Base-by-base conservation (phyloP, 306 rosid genomes). In the Prunus persica region DNA sequence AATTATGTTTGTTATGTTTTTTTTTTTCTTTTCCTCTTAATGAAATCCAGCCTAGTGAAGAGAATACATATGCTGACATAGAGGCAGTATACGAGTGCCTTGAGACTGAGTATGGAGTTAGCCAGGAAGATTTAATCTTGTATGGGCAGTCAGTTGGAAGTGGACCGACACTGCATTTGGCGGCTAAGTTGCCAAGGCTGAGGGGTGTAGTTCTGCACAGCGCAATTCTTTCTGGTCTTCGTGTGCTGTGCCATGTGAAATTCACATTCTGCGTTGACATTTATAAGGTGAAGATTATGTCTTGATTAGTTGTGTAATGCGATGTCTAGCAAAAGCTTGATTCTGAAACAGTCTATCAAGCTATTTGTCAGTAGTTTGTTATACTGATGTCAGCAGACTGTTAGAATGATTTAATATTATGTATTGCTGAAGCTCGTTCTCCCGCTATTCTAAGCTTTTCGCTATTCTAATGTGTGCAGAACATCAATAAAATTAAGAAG, bases 71-170 rank as follows among this genome's bases (percentile, higher is more conserved):
- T 62, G 91, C 96, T 41, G 99, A 96, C 86, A 96, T 96, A 64
- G 99, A 96, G 78, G 99, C 99, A 10, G 89, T 96, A 27, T 96
- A 96, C 74, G 96, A 89, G 82, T 93, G 98, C 86, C 98, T 96
- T 51, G 93, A 91, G 82, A 89, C 91, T 2, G 85, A 89, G 77
- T 96, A 93, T 71, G 99, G 99, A 76, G 93, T 93, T 60, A 83
- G 98, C 88, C 99, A 96, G 69, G 99, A 96, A 87, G 96, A 96
- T 38, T 71, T 96, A 28, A 91, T 96, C 87, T 88, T 93, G 82
- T 96, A 96, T 43, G 99, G 99, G 54, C 99, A 93, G 77, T 96
- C 99, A 9, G 97, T 96, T 73, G 99, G 99, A 78, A 96, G 98
- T 67, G 99, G 98, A 58, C 98, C 99, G 16, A 96, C 99, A 25